Conservation (phyloP, 371 early-diverging fungal species). For the Dichotomocladium elegans region DNA sequence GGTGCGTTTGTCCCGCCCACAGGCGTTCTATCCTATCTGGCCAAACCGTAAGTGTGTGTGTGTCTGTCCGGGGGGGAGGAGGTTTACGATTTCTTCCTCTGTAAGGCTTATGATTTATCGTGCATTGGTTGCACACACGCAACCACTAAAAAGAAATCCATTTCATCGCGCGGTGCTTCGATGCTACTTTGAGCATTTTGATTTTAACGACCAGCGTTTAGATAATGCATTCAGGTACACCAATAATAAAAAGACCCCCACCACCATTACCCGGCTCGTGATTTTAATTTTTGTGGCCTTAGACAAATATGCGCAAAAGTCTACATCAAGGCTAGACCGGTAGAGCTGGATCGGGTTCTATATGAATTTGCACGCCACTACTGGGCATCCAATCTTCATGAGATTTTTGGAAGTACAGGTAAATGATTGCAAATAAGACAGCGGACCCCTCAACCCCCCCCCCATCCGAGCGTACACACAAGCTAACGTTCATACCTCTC, state of each 20-base stretch:
- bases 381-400: neutral
- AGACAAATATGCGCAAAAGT: neutral
- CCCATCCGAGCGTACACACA: too few species aligned
- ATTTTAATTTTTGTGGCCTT: too few species aligned
- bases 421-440: too few species aligned
- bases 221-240: neutral
- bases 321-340: neutral
- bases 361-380: neutral
- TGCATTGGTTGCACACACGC: too few species aligned
- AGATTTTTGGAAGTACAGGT: neutral
- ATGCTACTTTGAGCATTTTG: neutral
- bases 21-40: neutral
- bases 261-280: neutral
- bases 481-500: too few species aligned
- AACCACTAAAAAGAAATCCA: neutral
- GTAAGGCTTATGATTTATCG: too few species aligned
- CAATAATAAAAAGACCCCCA: neutral
- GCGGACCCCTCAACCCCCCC: too few species aligned
- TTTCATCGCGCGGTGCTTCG: neutral
- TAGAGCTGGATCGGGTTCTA: neutral
- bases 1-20: neutral
- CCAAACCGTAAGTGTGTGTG: neutral
- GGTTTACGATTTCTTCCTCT: too few species aligned
- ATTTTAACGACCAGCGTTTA: neutral
- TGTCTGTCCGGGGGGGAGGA: too few species aligned